Base-by-base conservation (phyloP, 352 stramenopile species). In the Phytophthora nicotianae region DNA sequence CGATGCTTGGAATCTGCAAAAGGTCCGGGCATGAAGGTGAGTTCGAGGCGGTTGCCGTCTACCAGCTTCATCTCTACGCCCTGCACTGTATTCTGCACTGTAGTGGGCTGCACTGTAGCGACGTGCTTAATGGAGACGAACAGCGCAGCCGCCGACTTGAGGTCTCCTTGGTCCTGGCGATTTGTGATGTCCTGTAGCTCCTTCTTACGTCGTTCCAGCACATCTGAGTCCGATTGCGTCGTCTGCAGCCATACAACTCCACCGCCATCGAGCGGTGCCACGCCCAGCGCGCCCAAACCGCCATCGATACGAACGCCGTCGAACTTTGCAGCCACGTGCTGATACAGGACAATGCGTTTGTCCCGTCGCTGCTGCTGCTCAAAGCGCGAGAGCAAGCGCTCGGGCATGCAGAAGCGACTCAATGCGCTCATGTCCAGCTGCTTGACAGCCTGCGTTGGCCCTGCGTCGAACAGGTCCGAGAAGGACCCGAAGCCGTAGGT, bases 401-500 rank as follows among this genome's bases (percentile, higher is more conserved):
- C 70, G 0, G 69, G 74, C 71, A 83, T 82, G 69, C 70, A 88
- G 54, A 83, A 77, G 47, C 55, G 68, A 27, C 72, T 76, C 50
- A 84, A 57, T 3, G 74, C 72, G 4, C 20, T 21, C 32, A 79
- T 29, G 40, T 86, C 74, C 35, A 89, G 54, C 5, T 43, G 55
- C 50, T 78, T 74, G 9, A 33, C 17, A 2, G 35, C 24, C 10
- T 8, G 56, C 23, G 47, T 14, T 6, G 51, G 10, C 6, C 43
- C 37, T 16, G 20, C 10, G 13, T 60, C 33, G 58, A 91, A 87
- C 63, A 91, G 70, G 8, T 88, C 78, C 21, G 77, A 75, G 67
- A 79, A 83, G 46, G 81, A 85, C 35, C 78, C 74, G 55, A 89
- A 91, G 82, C 79, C 82, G 65, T 88, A 88, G 57, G 70, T 78